Evolutionary conservation across 768 basidiomycete species (phyloP).

Genomic region (Sistotremastrum suecicum): DNA sequence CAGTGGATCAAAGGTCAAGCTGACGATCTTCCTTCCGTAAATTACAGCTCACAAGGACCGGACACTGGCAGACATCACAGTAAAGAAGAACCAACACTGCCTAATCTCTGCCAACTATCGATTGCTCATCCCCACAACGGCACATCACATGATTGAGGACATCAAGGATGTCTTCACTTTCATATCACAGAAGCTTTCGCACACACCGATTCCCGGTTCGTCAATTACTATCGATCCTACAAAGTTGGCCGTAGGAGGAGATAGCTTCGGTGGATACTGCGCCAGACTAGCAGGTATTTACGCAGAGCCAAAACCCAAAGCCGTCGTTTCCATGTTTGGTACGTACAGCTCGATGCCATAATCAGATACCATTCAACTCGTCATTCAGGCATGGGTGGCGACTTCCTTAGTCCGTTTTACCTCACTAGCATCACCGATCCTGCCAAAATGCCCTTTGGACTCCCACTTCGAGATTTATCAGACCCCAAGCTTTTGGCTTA

Average conservation of each 20-base stretch:
- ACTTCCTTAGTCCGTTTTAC: constrained; percentile 22
- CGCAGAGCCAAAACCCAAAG: constrained; percentile 37
- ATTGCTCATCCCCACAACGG: constrained; percentile 37
- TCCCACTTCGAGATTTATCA: too few relatives aligned
- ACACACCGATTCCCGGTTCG: not conserved
- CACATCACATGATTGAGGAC: constrained; percentile 44
- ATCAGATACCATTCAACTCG: too few relatives aligned
- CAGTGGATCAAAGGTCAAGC: constrained; percentile 43
- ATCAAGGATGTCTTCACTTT: constrained; percentile 41
- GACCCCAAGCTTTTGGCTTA: too few relatives aligned
- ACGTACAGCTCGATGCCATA: too few relatives aligned
- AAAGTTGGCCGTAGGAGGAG: constrained; percentile 37
- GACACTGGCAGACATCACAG: too few relatives aligned
- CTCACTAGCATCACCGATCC: too few relatives aligned
- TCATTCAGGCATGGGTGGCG: constrained; percentile 31
- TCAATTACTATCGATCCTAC: constrained; percentile 22
- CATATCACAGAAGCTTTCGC: constrained; percentile 16
- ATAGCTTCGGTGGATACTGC: constrained; percentile 50
- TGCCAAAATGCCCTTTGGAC: too few relatives aligned
- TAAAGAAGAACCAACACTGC: constrained; percentile 15
- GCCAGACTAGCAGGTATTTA: constrained; percentile 47
- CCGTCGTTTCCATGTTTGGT: constrained; percentile 43
- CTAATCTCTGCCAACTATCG: constrained; percentile 55
- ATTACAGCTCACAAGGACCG: too few relatives aligned
- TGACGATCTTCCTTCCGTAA: not conserved